Percentiles rank a stretch among this genome's conserved stretches.
phyloP scores from a whole-genome alignment of 2,329 filamentous ascomycete genomes.

The Periglandula ipomoeae region DNA sequence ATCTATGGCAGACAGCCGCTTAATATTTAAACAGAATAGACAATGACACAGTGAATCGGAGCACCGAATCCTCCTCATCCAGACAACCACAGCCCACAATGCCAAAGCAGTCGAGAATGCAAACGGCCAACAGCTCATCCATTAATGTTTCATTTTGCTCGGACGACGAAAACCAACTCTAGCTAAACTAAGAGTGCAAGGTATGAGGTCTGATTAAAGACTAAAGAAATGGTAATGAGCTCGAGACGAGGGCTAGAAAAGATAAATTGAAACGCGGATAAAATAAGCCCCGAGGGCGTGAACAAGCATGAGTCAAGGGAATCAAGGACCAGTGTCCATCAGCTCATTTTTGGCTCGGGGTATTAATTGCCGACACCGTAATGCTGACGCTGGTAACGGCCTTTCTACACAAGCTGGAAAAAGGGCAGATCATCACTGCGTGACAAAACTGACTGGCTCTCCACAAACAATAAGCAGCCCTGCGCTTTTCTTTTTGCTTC shows the following conservation, averaged over 20 bases:
- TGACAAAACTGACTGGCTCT: conserved; percentile 11
- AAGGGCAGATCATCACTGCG: conserved; percentile 12
- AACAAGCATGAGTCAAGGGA: neutral
- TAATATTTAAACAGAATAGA: too few relatives aligned
- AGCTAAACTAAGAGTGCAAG: conserved; percentile 20
- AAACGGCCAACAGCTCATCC: neutral
- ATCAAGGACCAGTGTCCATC: neutral
- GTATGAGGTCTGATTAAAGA: conserved; percentile 29
- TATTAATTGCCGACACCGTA: neutral
- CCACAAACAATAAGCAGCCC: conserved; percentile 15
- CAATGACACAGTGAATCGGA: too few relatives aligned
- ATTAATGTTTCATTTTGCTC: conserved; percentile 7
- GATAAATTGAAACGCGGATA: conserved; percentile 24
- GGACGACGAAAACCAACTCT: conserved; percentile 21
- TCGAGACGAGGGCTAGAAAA: conserved; percentile 27
- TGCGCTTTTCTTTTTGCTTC: conserved; percentile 15
- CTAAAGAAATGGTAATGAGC: conserved; percentile 26
- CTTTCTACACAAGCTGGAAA: too few relatives aligned
- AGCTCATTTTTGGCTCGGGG: neutral
- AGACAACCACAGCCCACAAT: neutral
- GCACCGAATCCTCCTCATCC: too few relatives aligned
- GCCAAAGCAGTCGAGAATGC: neutral
- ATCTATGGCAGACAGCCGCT: too few relatives aligned
- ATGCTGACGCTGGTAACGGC: too few relatives aligned
- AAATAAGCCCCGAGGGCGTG: conserved; percentile 12